Base-by-base conservation (phyloP, 2,329 filamentous ascomycete genomes). In the Claviceps humidiphila region DNA sequence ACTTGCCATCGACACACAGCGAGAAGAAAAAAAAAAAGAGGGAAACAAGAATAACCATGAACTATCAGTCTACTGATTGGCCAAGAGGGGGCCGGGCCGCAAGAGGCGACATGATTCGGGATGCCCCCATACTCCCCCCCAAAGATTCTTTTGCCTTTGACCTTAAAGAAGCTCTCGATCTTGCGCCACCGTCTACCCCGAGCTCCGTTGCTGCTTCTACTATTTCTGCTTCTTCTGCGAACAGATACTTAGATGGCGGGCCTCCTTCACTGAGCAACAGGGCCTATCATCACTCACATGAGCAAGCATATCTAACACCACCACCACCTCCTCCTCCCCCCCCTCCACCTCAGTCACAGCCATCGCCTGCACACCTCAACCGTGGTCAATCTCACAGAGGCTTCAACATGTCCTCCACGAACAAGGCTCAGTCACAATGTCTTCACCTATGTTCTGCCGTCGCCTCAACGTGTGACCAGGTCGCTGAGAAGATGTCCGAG, bases 401-500 rank as follows among this genome's bases (percentile, higher is more conserved):
- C 14, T 48, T 51, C 51, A 53, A 41, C n/a, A 58, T 58, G 56
- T 30, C 53, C 8, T 48, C 48, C 11, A 50, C 47, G 16, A 45
- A 34, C 50, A 67, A 64, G 53, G 64, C 64, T 8, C 65, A 68
- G 58, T 41, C 57, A 34, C 57, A 61, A 45, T 67, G 66, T 53
- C 60, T 66, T 7, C 63, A 67, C 44, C 68, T 81, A 44, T 83
- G 80, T 64, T 73, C 71, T 56, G 74, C 74, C 59, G 77, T 80
- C 6, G 84, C 80, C 2, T 67, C 73, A 49, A 71, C 80, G 26
- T 80, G 79, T 54, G 82, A 84, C 63, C 75, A 74, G 55, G 82
- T 85, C 57, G 78, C 82, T 0, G 76, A 84, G 47, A 78, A 75
- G 57, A 78, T 83, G 70, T 72, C 84, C 42, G 81, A 84, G 62